Base-by-base conservation (phyloP, 2,329 filamentous ascomycete genomes). In the Cordyceps sp. region DNA sequence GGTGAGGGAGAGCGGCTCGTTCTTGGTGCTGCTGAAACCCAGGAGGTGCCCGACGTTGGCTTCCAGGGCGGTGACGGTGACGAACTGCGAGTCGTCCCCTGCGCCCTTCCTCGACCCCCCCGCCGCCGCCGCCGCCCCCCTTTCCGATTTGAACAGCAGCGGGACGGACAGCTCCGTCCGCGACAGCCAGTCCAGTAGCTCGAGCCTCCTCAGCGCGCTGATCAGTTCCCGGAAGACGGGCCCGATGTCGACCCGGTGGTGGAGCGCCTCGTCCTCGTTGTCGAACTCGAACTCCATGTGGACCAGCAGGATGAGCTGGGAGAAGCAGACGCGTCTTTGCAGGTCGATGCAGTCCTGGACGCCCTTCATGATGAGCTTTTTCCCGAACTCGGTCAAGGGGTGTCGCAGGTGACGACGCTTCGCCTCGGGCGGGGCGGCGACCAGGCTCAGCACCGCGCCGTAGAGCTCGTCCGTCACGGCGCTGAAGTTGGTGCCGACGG, bases 211-310 rank as follows among this genome's bases (percentile, higher is more conserved):
- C 14, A 98, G 63, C 34, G 78, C 67, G n/a, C 64, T 59, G 22
- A 90, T 61, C 6, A 94, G 63, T 29, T 70, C 65, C 45, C 72
- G 58, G 54, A 79, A 88, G 23, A 88, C 71, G 2, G 61, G 58
- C 31, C 78, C 72, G 36, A 90, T 77, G 19, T 77, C 69, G 8
- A 81, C 59, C 15, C 64, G 57, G 25, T 63, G 55, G 40, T 69
- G 66, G 22, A 74, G 60, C 3, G 71, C 71, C 13, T 80, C 70
- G 26, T 83, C 74, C 26, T 78, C 73, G 40, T 75, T 70, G 36
- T 86, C 79, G 33, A 82, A 69, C 47, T 90, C 83, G 25, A 76
- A 77, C 49, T 90, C 79, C 65, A 96, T 78, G 51, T 94, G 85
- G 9, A 90, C 68, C 13, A 93, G 64, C 6, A 98, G 65, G 3